Conservation (phyloP, 1,284 basidiomycete species). For the Cryptococcus sp. region DNA sequence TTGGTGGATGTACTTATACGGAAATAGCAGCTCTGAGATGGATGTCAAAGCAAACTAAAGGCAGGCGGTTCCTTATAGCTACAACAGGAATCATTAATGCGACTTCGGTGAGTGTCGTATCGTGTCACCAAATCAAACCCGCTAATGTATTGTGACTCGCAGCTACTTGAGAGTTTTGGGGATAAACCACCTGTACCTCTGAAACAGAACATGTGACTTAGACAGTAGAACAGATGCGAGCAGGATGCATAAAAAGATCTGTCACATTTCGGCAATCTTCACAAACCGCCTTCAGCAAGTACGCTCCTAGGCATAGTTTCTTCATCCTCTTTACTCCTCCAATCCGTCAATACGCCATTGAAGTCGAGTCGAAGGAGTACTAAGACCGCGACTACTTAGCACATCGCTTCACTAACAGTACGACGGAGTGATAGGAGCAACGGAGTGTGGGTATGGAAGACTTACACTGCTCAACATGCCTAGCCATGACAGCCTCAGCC, state of each 20-base stretch:
- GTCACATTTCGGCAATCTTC: background rate
- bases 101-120: slow-evolving; percentile 31
- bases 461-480: slow-evolving; percentile 71
- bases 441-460: background rate
- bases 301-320: slow-evolving; percentile 15
- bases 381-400: slow-evolving; percentile 10
- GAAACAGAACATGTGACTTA: slow-evolving; percentile 6
- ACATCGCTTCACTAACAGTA: background rate
- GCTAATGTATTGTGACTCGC: background rate
- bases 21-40: slow-evolving; percentile 93
- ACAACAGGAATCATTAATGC: slow-evolving; percentile 87
- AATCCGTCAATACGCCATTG: slow-evolving; percentile 72
- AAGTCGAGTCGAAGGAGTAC: slow-evolving; percentile 79
- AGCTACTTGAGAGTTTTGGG: slow-evolving; percentile 40
- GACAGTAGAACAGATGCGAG: background rate
- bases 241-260: slow-evolving; percentile 6
- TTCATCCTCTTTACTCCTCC: slow-evolving; percentile 36
- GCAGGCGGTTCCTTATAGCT: slow-evolving; percentile 77
- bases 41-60: slow-evolving; percentile 78
- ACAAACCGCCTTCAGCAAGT: slow-evolving; percentile 32
- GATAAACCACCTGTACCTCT: slow-evolving; percentile 32
- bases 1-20: slow-evolving; percentile 97
- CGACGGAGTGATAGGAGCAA: background rate
- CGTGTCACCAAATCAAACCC: background rate
- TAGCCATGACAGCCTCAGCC: slow-evolving; percentile 63